Evolutionary conservation across 1,284 basidiomycete species (phyloP).

Genomic region (Ceratobasidium sp.): DNA sequence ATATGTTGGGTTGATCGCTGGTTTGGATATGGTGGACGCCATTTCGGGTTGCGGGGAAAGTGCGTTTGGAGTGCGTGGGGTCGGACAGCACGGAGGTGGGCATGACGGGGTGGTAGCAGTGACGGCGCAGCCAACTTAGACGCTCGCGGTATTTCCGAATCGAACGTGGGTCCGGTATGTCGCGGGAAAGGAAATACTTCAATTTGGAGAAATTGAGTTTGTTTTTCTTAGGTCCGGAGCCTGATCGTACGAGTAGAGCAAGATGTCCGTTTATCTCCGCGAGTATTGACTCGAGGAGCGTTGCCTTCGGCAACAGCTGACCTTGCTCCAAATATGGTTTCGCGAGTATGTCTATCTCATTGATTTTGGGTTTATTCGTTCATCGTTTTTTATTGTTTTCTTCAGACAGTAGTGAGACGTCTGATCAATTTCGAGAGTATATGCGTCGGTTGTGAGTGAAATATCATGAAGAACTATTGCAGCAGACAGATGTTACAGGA

Average conservation of each 20-base stretch:
- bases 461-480: too few relatives aligned
- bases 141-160: constrained; percentile 13
- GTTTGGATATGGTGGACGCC: background rate
- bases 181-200: too few relatives aligned
- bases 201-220: too few relatives aligned
- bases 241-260: background rate
- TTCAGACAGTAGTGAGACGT: too few relatives aligned
- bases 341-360: background rate
- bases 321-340: too few relatives aligned
- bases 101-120: constrained; percentile 20
- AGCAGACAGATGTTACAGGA: background rate
- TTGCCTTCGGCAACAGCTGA: too few relatives aligned
- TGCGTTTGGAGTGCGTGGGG: background rate
- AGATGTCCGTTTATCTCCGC: background rate
- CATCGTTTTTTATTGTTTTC: too few relatives aligned
- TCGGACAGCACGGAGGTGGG: constrained; percentile 24
- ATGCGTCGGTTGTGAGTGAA: too few relatives aligned
- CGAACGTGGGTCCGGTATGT: constrained; percentile 9
- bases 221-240: background rate
- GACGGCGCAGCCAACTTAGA: constrained; percentile 11
- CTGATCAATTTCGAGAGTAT: too few relatives aligned
- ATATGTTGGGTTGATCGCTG: constrained; percentile 22
- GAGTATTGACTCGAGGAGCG: background rate
- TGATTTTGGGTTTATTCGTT: background rate
- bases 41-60: background rate